Conservation (phyloP, 2,329 filamentous ascomycete genomes). For the Monilinia fructicola region DNA sequence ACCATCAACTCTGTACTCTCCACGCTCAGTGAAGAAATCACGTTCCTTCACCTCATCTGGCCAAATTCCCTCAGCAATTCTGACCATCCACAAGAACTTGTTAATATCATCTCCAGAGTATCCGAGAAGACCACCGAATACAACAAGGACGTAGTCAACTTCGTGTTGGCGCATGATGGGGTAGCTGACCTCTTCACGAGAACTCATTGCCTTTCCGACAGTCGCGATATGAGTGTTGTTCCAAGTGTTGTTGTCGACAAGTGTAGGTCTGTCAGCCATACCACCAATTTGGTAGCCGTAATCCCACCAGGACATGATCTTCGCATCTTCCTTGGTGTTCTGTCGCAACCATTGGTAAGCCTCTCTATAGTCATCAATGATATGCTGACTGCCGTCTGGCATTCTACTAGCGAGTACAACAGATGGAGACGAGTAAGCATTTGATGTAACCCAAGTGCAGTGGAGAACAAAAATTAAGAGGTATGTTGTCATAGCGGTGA, state of each 20-base stretch:
- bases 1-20: conserved; percentile 94
- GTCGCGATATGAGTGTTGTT: conserved; percentile 99
- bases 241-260: conserved; percentile 99
- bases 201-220: conserved; percentile 98
- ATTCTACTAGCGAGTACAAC: conserved; percentile 90
- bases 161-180: conserved; percentile 98
- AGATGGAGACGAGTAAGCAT: conserved; percentile 96
- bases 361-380: conserved; percentile 98
- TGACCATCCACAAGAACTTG: conserved; percentile 99
- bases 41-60: conserved; percentile 98
- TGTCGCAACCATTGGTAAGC: conserved; percentile 99
- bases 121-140: conserved; percentile 92
- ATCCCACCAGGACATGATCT: conserved; percentile 99
- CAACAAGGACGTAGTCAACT: conserved; percentile 96
- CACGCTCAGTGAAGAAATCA: conserved; percentile 88
- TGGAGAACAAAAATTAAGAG: conserved; percentile 92
- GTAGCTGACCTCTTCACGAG: conserved; percentile 95
- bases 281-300: conserved; percentile 99
- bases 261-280: conserved; percentile 94
- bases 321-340: conserved; percentile 91
- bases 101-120: conserved; percentile 99
- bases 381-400: conserved; percentile 94
- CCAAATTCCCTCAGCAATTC: conserved; percentile 99
- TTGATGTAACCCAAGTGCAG: conserved; percentile 99
- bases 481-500: conserved; percentile 71